A percentile compares a stretch with the other conserved stretches of the same genome.
Conservation (phyloP, 768 basidiomycete species). For the Trichaptum fuscoviolaceum region DNA sequence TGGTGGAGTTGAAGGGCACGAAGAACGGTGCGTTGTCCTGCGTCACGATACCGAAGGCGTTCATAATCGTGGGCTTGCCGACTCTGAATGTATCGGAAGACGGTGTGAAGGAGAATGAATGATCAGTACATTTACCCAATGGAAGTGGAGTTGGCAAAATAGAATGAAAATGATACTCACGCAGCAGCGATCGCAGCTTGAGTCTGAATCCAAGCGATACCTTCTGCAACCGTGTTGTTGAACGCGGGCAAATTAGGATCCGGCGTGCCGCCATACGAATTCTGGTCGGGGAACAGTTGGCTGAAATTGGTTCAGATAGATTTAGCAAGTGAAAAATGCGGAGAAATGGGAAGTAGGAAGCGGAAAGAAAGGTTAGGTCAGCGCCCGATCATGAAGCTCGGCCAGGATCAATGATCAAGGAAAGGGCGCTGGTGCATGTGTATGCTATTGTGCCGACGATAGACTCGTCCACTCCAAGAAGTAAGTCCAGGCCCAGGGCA, state of each 20-base stretch:
- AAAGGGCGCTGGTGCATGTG: background rate
- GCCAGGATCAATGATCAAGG: background rate
- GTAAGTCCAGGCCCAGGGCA: background rate
- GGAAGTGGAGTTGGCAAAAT: background rate
- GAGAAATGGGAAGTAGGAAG: conserved; percentile 2
- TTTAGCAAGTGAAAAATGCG: background rate
- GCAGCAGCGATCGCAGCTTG: conserved; percentile 39
- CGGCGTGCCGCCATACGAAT: conserved; percentile 37
- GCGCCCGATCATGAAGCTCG: background rate
- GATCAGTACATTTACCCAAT: background rate
- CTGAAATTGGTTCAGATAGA: conserved; percentile 5
- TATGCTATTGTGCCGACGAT: background rate
- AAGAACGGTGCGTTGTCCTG: conserved; percentile 46
- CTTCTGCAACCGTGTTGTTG: conserved; percentile 46
- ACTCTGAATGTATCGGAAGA: conserved; percentile 29
- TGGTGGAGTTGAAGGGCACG: conserved; percentile 56
- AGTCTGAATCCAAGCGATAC: conserved; percentile 48
- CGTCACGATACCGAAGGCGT: conserved; percentile 60
- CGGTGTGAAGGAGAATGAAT: background rate
- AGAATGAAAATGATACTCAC: conserved; percentile 29
- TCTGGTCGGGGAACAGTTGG: conserved; percentile 68
- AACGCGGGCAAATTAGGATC: conserved; percentile 47
- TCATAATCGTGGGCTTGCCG: conserved; percentile 49
- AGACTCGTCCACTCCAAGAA: background rate
- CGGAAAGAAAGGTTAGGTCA: background rate